Conservation (phyloP, 345 rosid genomes). For the Turritis glabra region DNA sequence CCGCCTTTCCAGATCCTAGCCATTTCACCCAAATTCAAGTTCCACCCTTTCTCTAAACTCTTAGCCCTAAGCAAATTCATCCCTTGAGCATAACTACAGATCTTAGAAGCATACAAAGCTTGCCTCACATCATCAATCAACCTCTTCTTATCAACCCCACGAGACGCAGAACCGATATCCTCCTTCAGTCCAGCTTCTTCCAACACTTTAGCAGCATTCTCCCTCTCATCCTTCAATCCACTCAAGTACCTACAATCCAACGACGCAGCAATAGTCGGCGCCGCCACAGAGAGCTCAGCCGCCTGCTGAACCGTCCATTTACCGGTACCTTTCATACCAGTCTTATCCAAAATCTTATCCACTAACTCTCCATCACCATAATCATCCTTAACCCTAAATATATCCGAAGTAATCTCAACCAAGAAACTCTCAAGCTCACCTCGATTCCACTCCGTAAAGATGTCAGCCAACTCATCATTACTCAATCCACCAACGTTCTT, state of each 20-base stretch:
- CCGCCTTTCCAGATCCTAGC: constrained; percentile 99
- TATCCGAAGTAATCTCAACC: constrained; percentile 87
- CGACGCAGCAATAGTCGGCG: constrained; percentile 91
- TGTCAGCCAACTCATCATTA: constrained; percentile 64
- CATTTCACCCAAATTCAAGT: constrained; percentile 82
- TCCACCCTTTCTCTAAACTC: constrained; percentile 78
- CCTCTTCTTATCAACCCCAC: constrained; percentile 67
- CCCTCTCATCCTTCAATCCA: constrained; percentile 90
- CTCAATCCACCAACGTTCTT: constrained; percentile 76
- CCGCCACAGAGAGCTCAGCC: constrained; percentile 93
- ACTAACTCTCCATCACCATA: constrained; percentile 67
- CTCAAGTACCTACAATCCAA: constrained; percentile 91
- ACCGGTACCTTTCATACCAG: constrained; percentile 99
- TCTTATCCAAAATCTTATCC: constrained; percentile 94
- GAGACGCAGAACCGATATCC: constrained; percentile 45
- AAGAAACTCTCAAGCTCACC: constrained; percentile 91
- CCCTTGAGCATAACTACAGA: constrained; percentile 94
- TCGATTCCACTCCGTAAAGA: constrained; percentile 71
- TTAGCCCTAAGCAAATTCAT: constrained; percentile 93
- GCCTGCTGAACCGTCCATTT: constrained; percentile 99
- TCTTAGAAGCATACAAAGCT: constrained; percentile 84
- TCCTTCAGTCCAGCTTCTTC: constrained; percentile 79
- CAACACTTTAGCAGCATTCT: constrained; percentile 58
- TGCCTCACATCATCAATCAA: constrained; percentile 92
- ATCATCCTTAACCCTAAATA: constrained; percentile 83